These are phyloP conservation scores for Colletotrichum cereale DNA, from an alignment of 2,329 filamentous ascomycete genomes.

Conservation along the genomic window DNA sequence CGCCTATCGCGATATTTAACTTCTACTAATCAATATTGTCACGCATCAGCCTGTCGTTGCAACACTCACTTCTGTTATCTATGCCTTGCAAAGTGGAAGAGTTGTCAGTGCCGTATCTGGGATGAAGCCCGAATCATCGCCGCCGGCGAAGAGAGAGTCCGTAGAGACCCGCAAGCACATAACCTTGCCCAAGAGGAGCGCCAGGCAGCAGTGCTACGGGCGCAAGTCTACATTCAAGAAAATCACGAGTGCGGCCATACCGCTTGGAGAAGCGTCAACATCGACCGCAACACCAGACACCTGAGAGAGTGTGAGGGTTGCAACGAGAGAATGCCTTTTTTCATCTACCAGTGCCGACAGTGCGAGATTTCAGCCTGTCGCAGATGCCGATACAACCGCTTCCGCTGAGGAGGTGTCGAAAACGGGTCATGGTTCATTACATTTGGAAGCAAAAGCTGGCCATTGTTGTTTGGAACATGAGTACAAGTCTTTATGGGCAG, in stretches of 20 bases:
- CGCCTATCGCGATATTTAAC: not conserved
- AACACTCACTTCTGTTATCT: conserved; percentile 62
- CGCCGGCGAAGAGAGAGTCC: conserved; percentile 49
- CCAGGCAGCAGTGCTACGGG: conserved; percentile 41
- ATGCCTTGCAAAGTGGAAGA: conserved; percentile 58
- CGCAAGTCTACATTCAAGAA: conserved; percentile 45
- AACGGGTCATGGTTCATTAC: not conserved
- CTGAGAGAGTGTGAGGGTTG: conserved; percentile 57
- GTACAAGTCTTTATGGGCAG: not conserved
- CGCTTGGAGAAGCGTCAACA: conserved; percentile 49
- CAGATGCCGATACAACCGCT: conserved; percentile 58
- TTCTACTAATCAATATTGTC: not conserved
- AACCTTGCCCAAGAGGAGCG: not conserved
- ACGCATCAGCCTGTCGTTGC: conserved; percentile 58
- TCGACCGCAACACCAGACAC: conserved; percentile 45
- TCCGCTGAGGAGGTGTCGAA: not conserved
- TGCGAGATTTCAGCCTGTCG: conserved; percentile 61
- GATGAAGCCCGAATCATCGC: conserved; percentile 38
- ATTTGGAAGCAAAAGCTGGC: not conserved
- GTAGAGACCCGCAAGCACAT: conserved; percentile 41
- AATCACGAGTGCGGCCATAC: conserved; percentile 58
- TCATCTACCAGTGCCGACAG: conserved; percentile 61
- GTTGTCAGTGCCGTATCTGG: conserved; percentile 54
- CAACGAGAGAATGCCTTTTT: conserved; percentile 51
- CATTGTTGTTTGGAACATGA: not conserved